Percentiles rank a stretch among this genome's conserved stretches.
These are phyloP conservation scores for Klebsormidium nitens DNA, from an alignment of 139 green algal species.

Conservation along the genomic window DNA sequence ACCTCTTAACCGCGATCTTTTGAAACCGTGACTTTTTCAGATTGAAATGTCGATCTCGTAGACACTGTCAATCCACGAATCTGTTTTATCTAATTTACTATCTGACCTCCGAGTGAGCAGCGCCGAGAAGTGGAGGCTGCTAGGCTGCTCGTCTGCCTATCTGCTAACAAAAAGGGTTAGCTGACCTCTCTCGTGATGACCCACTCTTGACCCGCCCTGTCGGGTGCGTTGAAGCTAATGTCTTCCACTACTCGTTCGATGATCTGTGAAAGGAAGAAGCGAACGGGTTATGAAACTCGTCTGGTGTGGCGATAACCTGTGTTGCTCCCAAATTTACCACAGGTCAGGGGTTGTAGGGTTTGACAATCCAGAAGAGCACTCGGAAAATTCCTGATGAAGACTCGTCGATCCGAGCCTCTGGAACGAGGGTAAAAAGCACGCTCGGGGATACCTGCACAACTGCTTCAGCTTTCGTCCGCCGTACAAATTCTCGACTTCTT, in stretches of 20 bases:
- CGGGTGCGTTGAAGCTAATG: slow-evolving; percentile 83
- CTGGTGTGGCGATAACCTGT: not conserved
- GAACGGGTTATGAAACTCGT: not conserved
- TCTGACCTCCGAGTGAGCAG: not conserved
- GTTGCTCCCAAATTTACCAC: not conserved
- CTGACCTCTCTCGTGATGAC: slow-evolving; percentile 36
- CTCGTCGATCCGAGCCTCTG: too few species aligned
- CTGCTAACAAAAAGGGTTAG: not conserved
- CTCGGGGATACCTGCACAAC: too few species aligned
- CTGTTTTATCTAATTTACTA: not conserved
- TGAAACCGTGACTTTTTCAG: too few species aligned
- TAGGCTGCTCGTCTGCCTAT: not conserved
- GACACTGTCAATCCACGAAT: too few species aligned
- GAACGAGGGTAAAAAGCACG: too few species aligned
- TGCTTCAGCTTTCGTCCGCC: too few species aligned
- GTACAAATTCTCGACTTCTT: too few species aligned
- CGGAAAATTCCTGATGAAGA: too few species aligned
- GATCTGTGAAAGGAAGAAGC: slow-evolving; percentile 22
- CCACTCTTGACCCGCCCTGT: slow-evolving; percentile 48
- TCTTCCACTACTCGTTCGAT: slow-evolving; percentile 90
- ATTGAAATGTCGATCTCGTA: too few species aligned
- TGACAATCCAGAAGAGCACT: not conserved
- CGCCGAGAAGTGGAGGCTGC: too few species aligned
- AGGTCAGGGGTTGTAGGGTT: not conserved
- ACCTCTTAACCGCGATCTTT: too few species aligned